These are phyloP conservation scores for Arthrobotrys pseudoclavata DNA, from an alignment of 2,329 filamentous ascomycete genomes.

Conservation along the genomic window DNA sequence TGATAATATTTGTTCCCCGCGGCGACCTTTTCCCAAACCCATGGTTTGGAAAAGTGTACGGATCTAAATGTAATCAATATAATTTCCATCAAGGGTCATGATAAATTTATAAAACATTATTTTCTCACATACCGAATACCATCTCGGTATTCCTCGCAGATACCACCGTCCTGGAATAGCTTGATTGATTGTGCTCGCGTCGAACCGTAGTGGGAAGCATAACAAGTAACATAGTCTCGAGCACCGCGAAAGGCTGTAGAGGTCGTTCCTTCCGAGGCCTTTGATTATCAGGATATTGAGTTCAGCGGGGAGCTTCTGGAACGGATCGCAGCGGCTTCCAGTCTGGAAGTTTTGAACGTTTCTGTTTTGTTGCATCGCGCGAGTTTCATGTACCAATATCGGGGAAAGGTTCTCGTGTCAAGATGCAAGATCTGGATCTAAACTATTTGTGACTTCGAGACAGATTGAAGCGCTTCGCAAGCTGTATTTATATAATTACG, in stretches of 20 bases:
- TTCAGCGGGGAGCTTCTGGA: not conserved
- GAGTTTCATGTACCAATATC: no score
- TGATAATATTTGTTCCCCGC: not conserved
- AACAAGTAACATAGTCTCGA: slow-evolving; percentile 4
- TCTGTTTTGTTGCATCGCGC: not conserved
- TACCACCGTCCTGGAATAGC: slow-evolving; percentile 3
- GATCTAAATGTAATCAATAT: not conserved
- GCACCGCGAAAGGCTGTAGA: slow-evolving; percentile 1
- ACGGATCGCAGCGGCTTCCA: not conserved
- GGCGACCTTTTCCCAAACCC: no score
- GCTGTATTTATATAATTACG: no score
- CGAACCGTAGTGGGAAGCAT: not conserved
- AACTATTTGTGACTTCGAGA: no score
- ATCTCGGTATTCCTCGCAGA: not conserved
- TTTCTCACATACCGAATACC: not conserved
- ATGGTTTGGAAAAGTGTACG: not conserved
- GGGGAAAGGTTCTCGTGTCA: no score
- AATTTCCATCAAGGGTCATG: no score
- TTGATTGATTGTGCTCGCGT: not conserved
- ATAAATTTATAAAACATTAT: no score
- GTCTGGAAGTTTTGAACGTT: not conserved
- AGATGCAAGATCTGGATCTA: no score
- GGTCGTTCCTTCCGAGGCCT: not conserved
- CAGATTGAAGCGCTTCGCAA: no score
- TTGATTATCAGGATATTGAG: slow-evolving; percentile 1